A percentile compares a stretch with the other conserved stretches of the same genome.
phyloP scores from a whole-genome alignment of 345 rosid genomes.

The Eutrema heterophyllum region DNA sequence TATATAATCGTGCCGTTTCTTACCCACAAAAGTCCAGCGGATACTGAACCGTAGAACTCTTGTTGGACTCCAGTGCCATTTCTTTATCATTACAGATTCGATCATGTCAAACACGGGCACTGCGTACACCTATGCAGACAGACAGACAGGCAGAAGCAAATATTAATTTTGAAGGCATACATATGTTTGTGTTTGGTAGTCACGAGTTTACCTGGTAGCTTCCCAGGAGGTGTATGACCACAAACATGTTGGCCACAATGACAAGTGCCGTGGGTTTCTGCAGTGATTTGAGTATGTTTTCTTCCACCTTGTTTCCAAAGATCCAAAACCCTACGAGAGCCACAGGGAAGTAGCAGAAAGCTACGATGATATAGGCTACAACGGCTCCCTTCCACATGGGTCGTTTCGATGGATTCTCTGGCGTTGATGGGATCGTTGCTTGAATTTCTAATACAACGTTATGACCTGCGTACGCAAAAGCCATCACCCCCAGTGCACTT shows the following conservation, averaged over 20 bases:
- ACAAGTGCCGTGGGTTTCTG: constrained; percentile 50
- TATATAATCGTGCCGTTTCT: too few relatives aligned
- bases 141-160: too few relatives aligned
- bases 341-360: constrained; percentile 83
- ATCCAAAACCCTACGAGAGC: constrained; percentile 50
- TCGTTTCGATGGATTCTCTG: constrained; percentile 67
- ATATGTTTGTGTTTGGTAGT: too few relatives aligned
- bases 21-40: constrained; percentile 47
- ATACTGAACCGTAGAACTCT: constrained; percentile 34
- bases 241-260: constrained; percentile 65
- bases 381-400: constrained; percentile 83
- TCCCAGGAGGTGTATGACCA: constrained; percentile 72
- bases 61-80: constrained; percentile 42
- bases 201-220: constrained; percentile 64
- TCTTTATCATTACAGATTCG: constrained; percentile 52
- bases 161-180: too few relatives aligned
- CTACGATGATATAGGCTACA: constrained; percentile 62
- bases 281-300: constrained; percentile 55
- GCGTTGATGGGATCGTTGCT: constrained; percentile 88
- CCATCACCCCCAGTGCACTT: constrained; percentile 61
- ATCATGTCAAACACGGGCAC: constrained; percentile 73
- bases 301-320: constrained; percentile 50
- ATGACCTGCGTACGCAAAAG: constrained; percentile 83
- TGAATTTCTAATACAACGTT: constrained; percentile 84
- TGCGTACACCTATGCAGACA: constrained; percentile 33